phyloP scores from a whole-genome alignment of 2,329 filamentous ascomycete genomes.

The Penicillium concentricum region DNA sequence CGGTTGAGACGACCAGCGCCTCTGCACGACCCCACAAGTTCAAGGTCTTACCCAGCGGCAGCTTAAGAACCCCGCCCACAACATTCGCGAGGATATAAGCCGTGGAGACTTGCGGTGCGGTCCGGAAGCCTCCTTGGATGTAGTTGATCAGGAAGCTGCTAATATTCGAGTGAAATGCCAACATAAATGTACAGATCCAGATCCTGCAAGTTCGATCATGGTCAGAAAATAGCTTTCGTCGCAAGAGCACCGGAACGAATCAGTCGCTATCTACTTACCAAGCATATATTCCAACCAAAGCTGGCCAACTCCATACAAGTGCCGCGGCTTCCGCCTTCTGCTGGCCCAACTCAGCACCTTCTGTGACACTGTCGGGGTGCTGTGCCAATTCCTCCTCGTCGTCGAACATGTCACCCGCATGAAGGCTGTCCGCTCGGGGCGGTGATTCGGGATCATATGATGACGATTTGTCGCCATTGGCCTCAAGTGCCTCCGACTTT shows the following conservation, averaged over 20 bases:
- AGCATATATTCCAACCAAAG: slow-evolving; percentile 33
- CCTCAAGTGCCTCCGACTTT: not conserved
- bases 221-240: not conserved
- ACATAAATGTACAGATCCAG: slow-evolving; percentile 48
- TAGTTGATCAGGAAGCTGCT: slow-evolving; percentile 47
- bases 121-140: slow-evolving; percentile 53
- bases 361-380: slow-evolving; percentile 17
- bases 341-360: slow-evolving; percentile 16
- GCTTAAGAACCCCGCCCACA: slow-evolving; percentile 58
- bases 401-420: slow-evolving; percentile 11
- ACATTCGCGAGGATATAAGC: slow-evolving; percentile 56
- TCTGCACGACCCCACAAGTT: slow-evolving; percentile 63
- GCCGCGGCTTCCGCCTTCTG: slow-evolving; percentile 45
- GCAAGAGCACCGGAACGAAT: no score
- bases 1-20: slow-evolving; percentile 54
- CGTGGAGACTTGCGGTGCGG: slow-evolving; percentile 52
- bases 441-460: not conserved
- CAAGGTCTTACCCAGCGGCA: slow-evolving; percentile 63
- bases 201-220: slow-evolving; percentile 32
- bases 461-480: not conserved
- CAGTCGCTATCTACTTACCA: slow-evolving; percentile 23
- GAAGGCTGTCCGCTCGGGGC: not conserved
- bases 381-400: slow-evolving; percentile 19
- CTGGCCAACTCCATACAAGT: slow-evolving; percentile 41
- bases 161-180: slow-evolving; percentile 45